phyloP scores from a whole-genome alignment of 345 rosid species.

The Xanthoceras sorbifolium region DNA sequence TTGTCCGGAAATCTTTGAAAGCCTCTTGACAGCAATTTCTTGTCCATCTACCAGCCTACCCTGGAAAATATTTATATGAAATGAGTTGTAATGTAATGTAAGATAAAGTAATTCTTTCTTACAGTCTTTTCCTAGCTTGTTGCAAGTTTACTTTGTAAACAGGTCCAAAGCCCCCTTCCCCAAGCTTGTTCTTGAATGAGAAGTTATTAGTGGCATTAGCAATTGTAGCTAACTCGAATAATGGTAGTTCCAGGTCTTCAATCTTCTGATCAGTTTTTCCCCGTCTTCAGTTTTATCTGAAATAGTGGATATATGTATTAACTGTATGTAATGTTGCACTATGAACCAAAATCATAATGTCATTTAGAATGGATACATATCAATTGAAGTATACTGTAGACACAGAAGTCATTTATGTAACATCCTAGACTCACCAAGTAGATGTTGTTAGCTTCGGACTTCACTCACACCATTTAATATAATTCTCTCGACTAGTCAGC shows the following conservation, averaged over 20 bases:
- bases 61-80: not conserved
- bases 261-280: not conserved
- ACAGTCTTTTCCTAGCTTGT: slow-evolving; percentile 6
- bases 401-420: no score
- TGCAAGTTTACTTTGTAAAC: slow-evolving; percentile 26
- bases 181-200: slow-evolving; percentile 23
- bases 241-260: slow-evolving; percentile 27
- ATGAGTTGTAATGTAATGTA: not conserved
- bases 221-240: slow-evolving; percentile 23
- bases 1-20: slow-evolving; percentile 22
- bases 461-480: not conserved
- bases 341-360: not conserved
- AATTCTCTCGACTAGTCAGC: not conserved
- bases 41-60: slow-evolving; percentile 19
- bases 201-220: slow-evolving; percentile 28
- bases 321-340: not conserved
- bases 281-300: not conserved
- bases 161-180: slow-evolving; percentile 43
- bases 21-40: slow-evolving; percentile 32
- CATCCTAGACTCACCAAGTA: no score
- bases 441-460: no score
- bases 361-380: no score
- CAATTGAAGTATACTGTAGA: no score
- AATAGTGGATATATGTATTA: not conserved
- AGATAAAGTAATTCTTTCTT: not conserved